phyloP scores from a whole-genome alignment of 78 protist species.

The Isochrysis galbana region DNA sequence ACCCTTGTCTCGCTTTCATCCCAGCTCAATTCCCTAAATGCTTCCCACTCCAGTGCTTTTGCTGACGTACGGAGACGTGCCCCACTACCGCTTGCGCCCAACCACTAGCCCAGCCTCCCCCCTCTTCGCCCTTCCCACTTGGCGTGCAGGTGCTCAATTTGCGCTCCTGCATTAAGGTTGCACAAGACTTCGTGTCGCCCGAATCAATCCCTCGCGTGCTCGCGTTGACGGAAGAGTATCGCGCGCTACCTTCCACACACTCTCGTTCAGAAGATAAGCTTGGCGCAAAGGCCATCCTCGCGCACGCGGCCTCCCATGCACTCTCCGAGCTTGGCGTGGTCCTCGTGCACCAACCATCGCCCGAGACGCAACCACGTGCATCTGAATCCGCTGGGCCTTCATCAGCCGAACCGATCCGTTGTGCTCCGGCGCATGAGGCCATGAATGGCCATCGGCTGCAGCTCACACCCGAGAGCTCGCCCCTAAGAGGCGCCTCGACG shows the following conservation, averaged over 20 bases:
- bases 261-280: background rate
- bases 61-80: no score
- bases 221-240: background rate
- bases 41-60: background rate
- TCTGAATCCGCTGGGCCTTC: no score
- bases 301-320: background rate
- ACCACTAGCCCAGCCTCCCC: no score
- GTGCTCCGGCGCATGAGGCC: no score
- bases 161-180: background rate
- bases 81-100: no score
- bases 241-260: background rate
- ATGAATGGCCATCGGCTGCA: no score
- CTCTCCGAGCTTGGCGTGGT: background rate
- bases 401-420: no score
- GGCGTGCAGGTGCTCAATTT: conserved; percentile 10
- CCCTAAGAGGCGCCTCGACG: no score
- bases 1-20: background rate
- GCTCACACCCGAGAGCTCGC: no score
- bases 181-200: conserved; percentile 5
- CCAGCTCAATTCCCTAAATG: background rate
- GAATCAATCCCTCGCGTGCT: background rate
- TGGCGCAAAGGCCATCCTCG: background rate
- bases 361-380: background rate
- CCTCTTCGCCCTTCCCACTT: no score
- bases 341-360: background rate